These are phyloP conservation scores for Naegleria gruberi DNA, from an alignment of 208 protist genomes.

Conservation along the genomic window DNA sequence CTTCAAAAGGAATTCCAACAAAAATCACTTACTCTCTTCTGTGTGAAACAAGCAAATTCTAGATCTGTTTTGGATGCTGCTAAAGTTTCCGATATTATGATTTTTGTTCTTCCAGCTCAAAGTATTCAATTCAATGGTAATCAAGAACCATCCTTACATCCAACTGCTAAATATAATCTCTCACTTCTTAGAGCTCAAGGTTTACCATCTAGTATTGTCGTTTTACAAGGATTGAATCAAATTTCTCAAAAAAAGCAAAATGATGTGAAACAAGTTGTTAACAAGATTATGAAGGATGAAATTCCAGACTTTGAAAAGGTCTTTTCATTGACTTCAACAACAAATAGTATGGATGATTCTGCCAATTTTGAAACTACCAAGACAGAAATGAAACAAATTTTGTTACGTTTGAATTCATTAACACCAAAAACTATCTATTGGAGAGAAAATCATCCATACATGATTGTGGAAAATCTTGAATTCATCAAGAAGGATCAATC, in stretches of 20 bases:
- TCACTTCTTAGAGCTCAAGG: slow-evolving; percentile 20
- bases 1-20: not conserved
- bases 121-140: too few species aligned
- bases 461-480: slow-evolving; percentile 11
- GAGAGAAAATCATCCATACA: slow-evolving; percentile 1
- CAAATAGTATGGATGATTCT: not conserved
- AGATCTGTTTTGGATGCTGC: slow-evolving; percentile 5
- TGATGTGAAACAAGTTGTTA: not conserved
- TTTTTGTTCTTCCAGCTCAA: not conserved
- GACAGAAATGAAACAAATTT: slow-evolving; percentile 7
- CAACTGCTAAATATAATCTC: not conserved
- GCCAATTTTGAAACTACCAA: not conserved
- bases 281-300: not conserved
- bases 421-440: not conserved
- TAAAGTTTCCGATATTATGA: slow-evolving; percentile 22
- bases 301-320: not conserved
- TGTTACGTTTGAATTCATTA: not conserved
- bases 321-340: not conserved
- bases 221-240: not conserved
- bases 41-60: not conserved
- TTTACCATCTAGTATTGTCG: not conserved
- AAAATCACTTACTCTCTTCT: not conserved
- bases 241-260: slow-evolving; percentile 11
- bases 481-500: not conserved
- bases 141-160: not conserved